phyloP scores from a whole-genome alignment of 2,329 filamentous ascomycete genomes.

The Simplicillium sp. region DNA sequence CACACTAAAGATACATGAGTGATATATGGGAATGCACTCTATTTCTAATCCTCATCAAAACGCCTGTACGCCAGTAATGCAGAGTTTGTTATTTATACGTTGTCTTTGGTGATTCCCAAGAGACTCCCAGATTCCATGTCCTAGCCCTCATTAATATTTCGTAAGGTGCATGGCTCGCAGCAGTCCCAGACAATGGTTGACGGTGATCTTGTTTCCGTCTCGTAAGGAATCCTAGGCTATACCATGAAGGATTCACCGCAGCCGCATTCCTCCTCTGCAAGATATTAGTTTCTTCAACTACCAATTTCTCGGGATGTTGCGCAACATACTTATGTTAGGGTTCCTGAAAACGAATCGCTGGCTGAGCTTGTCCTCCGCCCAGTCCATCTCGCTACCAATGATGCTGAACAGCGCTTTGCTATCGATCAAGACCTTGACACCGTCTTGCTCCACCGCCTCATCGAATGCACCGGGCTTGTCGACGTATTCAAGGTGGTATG shows the following conservation, averaged over 20 bases:
- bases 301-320: neutral
- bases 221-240: conserved; percentile 16
- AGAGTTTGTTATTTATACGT: no score
- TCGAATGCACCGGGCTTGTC: conserved; percentile 84
- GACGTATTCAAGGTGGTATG: conserved; percentile 91
- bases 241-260: conserved; percentile 97
- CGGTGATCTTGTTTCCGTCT: no score
- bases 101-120: no score
- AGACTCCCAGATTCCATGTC: no score
- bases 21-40: no score
- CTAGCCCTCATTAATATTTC: no score
- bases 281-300: conserved; percentile 16
- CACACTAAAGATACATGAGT: no score
- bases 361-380: conserved; percentile 91
- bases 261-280: conserved; percentile 85
- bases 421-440: conserved; percentile 90
- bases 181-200: no score
- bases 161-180: no score
- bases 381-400: conserved; percentile 98
- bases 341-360: conserved; percentile 91
- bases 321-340: conserved; percentile 87
- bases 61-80: no score
- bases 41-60: no score
- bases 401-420: conserved; percentile 97
- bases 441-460: conserved; percentile 89